Evolutionary conservation across 2,329 filamentous ascomycete genomes (phyloP).

Genomic region (Byssothecium circinans): DNA sequence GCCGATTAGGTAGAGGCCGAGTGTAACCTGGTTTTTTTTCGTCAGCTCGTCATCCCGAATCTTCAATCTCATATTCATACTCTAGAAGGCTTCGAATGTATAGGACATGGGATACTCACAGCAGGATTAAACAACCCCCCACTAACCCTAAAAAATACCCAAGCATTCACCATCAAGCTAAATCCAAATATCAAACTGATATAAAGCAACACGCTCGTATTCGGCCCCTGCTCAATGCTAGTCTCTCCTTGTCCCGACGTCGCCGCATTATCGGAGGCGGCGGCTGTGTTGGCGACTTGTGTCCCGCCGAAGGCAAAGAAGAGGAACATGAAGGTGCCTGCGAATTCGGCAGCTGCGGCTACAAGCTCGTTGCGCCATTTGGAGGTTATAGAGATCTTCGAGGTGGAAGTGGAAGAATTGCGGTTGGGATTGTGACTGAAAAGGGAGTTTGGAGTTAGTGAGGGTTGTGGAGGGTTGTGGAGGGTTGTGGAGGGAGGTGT

Average conservation of each 20-base stretch:
- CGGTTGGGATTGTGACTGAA: too few species aligned
- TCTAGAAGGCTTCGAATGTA: background rate
- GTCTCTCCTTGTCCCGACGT: slow-evolving; percentile 25
- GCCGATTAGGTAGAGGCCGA: slow-evolving; percentile 41
- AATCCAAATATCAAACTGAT: slow-evolving; percentile 44
- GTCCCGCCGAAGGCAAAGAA: slow-evolving; percentile 46
- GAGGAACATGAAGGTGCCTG: slow-evolving; percentile 46
- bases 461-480: too few species aligned
- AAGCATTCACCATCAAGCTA: slow-evolving; percentile 44
- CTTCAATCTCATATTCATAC: background rate
- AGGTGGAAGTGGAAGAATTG: background rate
- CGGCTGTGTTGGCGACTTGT: slow-evolving; percentile 40
- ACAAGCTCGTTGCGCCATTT: slow-evolving; percentile 42
- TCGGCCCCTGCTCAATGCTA: slow-evolving; percentile 35
- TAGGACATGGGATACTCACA: slow-evolving; percentile 23
- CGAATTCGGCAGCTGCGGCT: slow-evolving; percentile 41
- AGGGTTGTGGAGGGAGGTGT: too few species aligned
- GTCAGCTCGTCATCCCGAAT: too few species aligned
- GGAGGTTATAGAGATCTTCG: background rate
- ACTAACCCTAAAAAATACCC: slow-evolving; percentile 45
- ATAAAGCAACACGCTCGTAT: slow-evolving; percentile 39
- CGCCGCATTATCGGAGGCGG: slow-evolving; percentile 18
- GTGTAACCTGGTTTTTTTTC: slow-evolving; percentile 33
- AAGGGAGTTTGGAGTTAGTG: too few species aligned
- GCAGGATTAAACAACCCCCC: slow-evolving; percentile 47